These are phyloP conservation scores for Sporothrix globosa DNA, from an alignment of 2,329 filamentous ascomycete species.

Conservation along the genomic window DNA sequence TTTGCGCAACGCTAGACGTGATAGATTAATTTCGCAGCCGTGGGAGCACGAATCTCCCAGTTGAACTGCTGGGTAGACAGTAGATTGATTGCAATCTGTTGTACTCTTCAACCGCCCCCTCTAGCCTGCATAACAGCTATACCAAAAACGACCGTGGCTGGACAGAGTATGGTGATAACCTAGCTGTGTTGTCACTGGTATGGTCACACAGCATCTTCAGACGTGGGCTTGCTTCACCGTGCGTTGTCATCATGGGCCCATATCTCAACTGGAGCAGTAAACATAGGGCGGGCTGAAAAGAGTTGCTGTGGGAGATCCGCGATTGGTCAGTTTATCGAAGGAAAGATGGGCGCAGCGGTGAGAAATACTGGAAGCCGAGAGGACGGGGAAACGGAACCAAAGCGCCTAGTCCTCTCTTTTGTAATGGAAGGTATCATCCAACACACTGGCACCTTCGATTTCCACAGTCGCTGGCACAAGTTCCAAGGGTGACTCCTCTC, in stretches of 20 bases:
- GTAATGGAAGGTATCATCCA: slow-evolving; percentile 58
- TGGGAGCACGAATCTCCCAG: too few relatives aligned
- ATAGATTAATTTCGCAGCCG: neutral
- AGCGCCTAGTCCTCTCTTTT: slow-evolving; percentile 38
- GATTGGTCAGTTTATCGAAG: neutral
- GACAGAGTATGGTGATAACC: too few relatives aligned
- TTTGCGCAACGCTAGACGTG: neutral
- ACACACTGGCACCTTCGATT: slow-evolving; percentile 47
- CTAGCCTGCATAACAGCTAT: neutral
- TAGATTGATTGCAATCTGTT: neutral
- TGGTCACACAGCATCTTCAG: neutral
- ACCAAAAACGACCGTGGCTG: neutral
- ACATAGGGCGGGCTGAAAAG: neutral
- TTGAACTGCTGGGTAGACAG: neutral
- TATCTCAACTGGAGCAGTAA: neutral
- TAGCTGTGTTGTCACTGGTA: neutral
- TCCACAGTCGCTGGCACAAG: slow-evolving; percentile 41
- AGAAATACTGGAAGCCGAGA: neutral
- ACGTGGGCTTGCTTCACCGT: neutral
- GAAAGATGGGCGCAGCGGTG: neutral
- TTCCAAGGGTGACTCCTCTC: slow-evolving; percentile 42
- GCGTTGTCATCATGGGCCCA: neutral
- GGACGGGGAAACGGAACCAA: slow-evolving; percentile 8
- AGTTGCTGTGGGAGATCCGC: neutral
- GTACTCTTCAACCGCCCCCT: neutral